Percentiles rank a stretch among this genome's conserved stretches.
Conservation (phyloP, 169 alveolate species). For the Plasmodium blacklocki region DNA sequence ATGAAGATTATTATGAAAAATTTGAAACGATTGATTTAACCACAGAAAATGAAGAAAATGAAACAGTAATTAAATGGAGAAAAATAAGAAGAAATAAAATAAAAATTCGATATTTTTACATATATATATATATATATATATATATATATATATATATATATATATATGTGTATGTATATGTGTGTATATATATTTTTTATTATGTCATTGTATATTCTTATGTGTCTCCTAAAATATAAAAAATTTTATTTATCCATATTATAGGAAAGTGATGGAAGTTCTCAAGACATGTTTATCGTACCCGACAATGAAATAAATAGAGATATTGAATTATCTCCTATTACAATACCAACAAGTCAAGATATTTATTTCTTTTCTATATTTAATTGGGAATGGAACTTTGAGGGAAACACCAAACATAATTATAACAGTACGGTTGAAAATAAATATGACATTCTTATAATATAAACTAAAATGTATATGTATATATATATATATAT, state of each 20-base stretch:
- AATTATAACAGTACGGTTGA: constrained; percentile 40
- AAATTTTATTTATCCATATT: constrained; percentile 1
- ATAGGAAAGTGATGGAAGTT: constrained; percentile 76
- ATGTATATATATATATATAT: neutral
- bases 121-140: neutral
- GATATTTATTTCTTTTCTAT: constrained; percentile 67
- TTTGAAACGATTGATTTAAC: constrained; percentile 67
- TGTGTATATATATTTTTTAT: neutral
- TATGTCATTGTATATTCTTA: too few relatives aligned
- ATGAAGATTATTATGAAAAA: constrained; percentile 70
- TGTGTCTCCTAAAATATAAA: too few relatives aligned
- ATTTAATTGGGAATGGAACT: constrained; percentile 74
- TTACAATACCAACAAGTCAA: constrained; percentile 56
- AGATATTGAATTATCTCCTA: constrained; percentile 58
- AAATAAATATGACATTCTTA: neutral
- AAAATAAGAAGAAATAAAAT: too few relatives aligned
- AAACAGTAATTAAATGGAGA: constrained; percentile 29
- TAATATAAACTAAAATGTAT: neutral
- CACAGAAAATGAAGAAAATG: constrained; percentile 75
- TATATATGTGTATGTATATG: too few relatives aligned
- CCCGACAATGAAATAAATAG: constrained; percentile 68
- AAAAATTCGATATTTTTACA: neutral
- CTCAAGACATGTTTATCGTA: constrained; percentile 77
- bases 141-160: neutral
- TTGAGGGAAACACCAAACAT: constrained; percentile 59